phyloP scores from a whole-genome alignment of 2,329 filamentous ascomycete species.

The Tolypocladium guangdongense region DNA sequence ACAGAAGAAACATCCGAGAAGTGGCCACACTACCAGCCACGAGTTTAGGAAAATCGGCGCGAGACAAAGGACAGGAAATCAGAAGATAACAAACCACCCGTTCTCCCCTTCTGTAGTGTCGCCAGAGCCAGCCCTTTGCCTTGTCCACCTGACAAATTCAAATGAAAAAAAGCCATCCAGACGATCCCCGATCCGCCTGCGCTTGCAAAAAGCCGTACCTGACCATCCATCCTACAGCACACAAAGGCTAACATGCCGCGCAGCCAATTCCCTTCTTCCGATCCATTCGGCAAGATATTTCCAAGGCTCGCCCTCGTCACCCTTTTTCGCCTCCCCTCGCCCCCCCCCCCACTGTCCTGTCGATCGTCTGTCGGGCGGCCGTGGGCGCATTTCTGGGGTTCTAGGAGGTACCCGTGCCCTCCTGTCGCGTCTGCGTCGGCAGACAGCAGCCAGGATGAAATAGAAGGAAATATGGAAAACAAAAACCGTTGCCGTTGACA shows the following conservation, averaged over 20 bases:
- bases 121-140: neutral
- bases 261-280: neutral
- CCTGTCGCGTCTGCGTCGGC: neutral
- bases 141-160: neutral
- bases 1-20: neutral
- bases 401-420: neutral
- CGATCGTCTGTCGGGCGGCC: neutral
- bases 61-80: slow-evolving; percentile 3
- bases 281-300: neutral
- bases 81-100: neutral
- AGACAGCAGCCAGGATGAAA: neutral
- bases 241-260: neutral
- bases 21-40: neutral
- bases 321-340: neutral
- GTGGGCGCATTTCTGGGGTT: neutral
- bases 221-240: neutral
- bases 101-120: neutral
- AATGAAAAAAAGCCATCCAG: neutral
- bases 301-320: slow-evolving; percentile 1
- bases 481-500: neutral
- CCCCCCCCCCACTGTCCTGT: neutral
- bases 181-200: neutral
- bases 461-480: slow-evolving; percentile 3
- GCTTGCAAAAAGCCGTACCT: neutral
- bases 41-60: neutral